phyloP scores from a whole-genome alignment of 2,329 filamentous ascomycete species.

The Thermoascus crustaceus region DNA sequence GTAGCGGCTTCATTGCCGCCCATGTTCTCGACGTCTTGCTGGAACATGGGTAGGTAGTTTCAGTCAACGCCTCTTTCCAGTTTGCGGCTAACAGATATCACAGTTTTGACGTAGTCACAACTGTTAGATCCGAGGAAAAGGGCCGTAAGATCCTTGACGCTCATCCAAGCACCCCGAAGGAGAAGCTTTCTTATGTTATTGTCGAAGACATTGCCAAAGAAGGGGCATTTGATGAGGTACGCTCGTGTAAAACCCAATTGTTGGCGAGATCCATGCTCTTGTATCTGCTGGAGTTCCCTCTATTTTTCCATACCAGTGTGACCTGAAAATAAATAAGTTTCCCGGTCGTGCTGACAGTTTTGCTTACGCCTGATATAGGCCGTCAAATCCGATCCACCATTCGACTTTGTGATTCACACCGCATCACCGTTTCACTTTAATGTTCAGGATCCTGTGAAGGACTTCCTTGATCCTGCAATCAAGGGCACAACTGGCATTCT shows the following conservation, averaged over 20 bases:
- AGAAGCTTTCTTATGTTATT: constrained; percentile 56
- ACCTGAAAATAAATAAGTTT: no score
- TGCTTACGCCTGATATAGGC: constrained; percentile 35
- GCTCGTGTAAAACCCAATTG: no score
- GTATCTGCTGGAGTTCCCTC: no score
- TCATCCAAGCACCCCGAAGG: constrained; percentile 44
- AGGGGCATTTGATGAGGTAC: constrained; percentile 58
- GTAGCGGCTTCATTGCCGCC: constrained; percentile 58
- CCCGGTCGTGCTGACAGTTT: neutral
- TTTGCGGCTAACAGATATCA: constrained; percentile 6
- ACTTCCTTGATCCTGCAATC: constrained; percentile 52
- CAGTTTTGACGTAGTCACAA: constrained; percentile 55
- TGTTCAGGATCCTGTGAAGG: constrained; percentile 60
- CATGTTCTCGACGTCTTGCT: constrained; percentile 55
- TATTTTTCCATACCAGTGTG: no score
- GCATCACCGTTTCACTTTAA: constrained; percentile 68
- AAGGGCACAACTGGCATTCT: constrained; percentile 57
- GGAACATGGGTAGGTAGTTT: constrained; percentile 37
- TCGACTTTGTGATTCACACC: constrained; percentile 67
- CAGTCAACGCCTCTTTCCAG: neutral
- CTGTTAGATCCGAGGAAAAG: constrained; percentile 54
- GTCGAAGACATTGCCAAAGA: constrained; percentile 65
- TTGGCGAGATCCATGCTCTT: no score
- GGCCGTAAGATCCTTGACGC: constrained; percentile 52
- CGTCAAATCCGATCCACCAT: constrained; percentile 53